A percentile compares a stretch with the other conserved stretches of the same genome.
Conservation (phyloP, 352 stramenopile genomes). For the Peronospora tabacina region DNA sequence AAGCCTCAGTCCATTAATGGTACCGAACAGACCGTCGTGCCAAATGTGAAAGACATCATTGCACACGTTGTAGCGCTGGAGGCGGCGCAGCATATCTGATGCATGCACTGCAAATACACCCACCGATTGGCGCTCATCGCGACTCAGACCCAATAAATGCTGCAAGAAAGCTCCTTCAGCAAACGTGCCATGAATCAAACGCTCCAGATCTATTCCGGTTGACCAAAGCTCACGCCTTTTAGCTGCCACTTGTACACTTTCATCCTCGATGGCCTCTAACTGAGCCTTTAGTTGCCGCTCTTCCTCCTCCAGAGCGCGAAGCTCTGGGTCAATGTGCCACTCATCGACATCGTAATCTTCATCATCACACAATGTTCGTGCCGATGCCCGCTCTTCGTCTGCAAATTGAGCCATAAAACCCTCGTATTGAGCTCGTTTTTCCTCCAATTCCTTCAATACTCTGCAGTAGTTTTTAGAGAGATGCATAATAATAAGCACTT, state of each 20-base stretch:
- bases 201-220: slow-evolving; percentile 60
- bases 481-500: slow-evolving; percentile 6
- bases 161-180: slow-evolving; percentile 68
- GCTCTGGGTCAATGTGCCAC: slow-evolving; percentile 39
- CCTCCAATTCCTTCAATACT: slow-evolving; percentile 36
- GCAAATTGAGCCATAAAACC: slow-evolving; percentile 46
- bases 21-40: slow-evolving; percentile 85
- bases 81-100: slow-evolving; percentile 68
- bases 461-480: slow-evolving; percentile 19
- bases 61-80: slow-evolving; percentile 84
- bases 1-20: slow-evolving; percentile 84
- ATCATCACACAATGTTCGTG: slow-evolving; percentile 16
- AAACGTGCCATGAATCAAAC: slow-evolving; percentile 66
- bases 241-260: slow-evolving; percentile 42
- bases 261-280: slow-evolving; percentile 48
- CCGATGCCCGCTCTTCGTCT: slow-evolving; percentile 22
- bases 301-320: slow-evolving; percentile 54
- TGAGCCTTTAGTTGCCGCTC: slow-evolving; percentile 46
- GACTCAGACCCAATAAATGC: slow-evolving; percentile 59
- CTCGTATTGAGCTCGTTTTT: slow-evolving; percentile 48
- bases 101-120: slow-evolving; percentile 69
- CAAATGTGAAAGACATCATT: slow-evolving; percentile 90
- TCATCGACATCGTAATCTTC: slow-evolving; percentile 28
- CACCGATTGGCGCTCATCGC: slow-evolving; percentile 69
- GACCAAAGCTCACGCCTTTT: slow-evolving; percentile 69